These are phyloP conservation scores for Coemansia furcata DNA, from an alignment of 192 early-diverging fungal genomes.

Conservation along the genomic window DNA sequence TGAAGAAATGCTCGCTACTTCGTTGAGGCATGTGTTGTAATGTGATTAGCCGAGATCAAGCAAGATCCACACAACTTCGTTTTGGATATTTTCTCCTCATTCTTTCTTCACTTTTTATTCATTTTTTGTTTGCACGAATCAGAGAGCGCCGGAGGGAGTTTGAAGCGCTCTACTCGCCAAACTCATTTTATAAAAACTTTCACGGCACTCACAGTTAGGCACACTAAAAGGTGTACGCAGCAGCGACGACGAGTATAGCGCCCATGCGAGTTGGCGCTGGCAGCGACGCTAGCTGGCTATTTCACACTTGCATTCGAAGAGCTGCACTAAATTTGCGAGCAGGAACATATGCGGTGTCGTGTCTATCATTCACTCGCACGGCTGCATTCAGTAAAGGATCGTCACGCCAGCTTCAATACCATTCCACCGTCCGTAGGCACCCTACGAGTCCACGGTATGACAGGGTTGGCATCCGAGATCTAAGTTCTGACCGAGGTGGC, in stretches of 20 bases:
- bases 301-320: background rate
- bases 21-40: conserved; percentile 6
- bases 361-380: background rate
- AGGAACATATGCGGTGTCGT: background rate
- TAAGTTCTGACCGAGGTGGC: background rate
- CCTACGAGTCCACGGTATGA: background rate
- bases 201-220: background rate
- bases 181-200: background rate
- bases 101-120: background rate
- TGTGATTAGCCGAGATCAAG: background rate
- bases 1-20: conserved; percentile 50
- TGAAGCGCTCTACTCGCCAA: background rate
- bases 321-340: background rate
- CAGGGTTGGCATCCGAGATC: background rate
- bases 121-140: background rate
- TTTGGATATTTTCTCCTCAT: background rate
- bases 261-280: conserved; percentile 5
- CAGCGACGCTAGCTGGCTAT: conserved; percentile 1
- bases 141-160: background rate
- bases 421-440: background rate
- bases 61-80: background rate
- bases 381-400: background rate
- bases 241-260: background rate
- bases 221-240: background rate
- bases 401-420: too few species aligned